A percentile compares a stretch with the other conserved stretches of the same genome.
phyloP scores from a whole-genome alignment of 306 rosid species.

The Hippophae gyantsensis region DNA sequence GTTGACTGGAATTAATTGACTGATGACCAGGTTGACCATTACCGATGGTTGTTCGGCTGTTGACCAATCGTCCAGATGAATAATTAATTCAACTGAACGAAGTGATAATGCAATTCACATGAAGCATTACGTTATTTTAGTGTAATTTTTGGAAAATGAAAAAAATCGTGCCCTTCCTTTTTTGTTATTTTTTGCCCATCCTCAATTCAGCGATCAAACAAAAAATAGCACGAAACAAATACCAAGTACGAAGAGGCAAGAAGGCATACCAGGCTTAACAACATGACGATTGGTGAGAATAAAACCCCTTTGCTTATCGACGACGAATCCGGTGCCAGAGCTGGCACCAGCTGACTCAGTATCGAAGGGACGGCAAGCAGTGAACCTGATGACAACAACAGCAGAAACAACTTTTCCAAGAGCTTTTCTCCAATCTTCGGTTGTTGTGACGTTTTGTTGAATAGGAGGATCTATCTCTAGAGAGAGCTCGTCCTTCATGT shows the following conservation, averaged over 20 bases:
- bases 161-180: too few relatives aligned
- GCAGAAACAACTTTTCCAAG: conserved; percentile 78
- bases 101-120: too few relatives aligned
- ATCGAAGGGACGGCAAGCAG: conserved; percentile 81
- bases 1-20: too few relatives aligned
- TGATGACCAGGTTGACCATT: too few relatives aligned
- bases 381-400: conserved; percentile 74
- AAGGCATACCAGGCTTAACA: conserved; percentile 70
- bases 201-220: too few relatives aligned
- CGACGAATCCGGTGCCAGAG: conserved; percentile 81
- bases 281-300: conserved; percentile 96
- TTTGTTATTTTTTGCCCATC: too few relatives aligned
- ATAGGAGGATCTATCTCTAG: conserved; percentile 86
- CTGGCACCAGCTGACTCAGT: conserved; percentile 83
- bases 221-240: too few relatives aligned
- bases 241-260: neutral
- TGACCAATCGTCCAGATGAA: too few relatives aligned
- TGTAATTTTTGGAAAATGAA: too few relatives aligned
- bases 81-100: too few relatives aligned
- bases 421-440: conserved; percentile 88
- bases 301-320: conserved; percentile 89
- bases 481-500: conserved; percentile 41
- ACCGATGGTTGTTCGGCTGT: too few relatives aligned
- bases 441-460: conserved; percentile 54
- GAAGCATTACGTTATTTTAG: too few relatives aligned